Evolutionary conservation across 331 rosid genomes (phyloP), one percentile per base, ranked within the genome.

Genomic region (Saraca asoca): DNA sequence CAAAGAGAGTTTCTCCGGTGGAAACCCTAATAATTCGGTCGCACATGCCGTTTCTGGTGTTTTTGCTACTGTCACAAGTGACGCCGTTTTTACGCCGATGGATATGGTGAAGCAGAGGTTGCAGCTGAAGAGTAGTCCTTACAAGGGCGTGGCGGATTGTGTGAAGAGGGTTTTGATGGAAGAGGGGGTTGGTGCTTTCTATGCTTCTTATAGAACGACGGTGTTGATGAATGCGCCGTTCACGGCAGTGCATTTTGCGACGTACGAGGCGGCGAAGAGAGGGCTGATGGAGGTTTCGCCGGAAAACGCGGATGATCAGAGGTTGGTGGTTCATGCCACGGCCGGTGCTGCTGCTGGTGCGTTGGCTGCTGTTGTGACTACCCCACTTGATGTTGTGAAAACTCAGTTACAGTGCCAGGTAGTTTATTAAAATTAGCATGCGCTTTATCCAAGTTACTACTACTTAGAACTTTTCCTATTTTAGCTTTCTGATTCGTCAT

Each of bases 371-470:
- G 68, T 51, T 0, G 73, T 90, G 12, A 90, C 99, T 2, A 94
- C 99, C 5, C 97, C 99, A 1, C 96, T 94, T 10, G 99, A 94
- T 83, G 99, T 94, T 56, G 97, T 83, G 48, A 94, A 84, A 77
- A 94, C 99, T 64, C 99, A 94, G 54, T 74, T 94, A 74, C 97
- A 94, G 64, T 94, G 97, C 65, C 99, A 94, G 97, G 99, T 94
- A 81, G 31, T 24, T 24, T 24, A 24, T 24, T 24, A 24, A 24
- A 24, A 24, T 3, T 24, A 24, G 31, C 3, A 1, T 3, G 3
- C 31, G 31, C 31, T 24, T 24, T 24, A 24, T 24, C 31, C 3
- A 3, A 24, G 31, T 24, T 24, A 24, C 31, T 24, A 24, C 31
- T 24, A n/a, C n/a, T n/a, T n/a, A n/a, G n/a, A n/a, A n/a, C n/a